These are phyloP conservation scores for Rhizomucor pusillus DNA, from an alignment of 371 early-diverging fungal genomes.

Conservation along the genomic window DNA sequence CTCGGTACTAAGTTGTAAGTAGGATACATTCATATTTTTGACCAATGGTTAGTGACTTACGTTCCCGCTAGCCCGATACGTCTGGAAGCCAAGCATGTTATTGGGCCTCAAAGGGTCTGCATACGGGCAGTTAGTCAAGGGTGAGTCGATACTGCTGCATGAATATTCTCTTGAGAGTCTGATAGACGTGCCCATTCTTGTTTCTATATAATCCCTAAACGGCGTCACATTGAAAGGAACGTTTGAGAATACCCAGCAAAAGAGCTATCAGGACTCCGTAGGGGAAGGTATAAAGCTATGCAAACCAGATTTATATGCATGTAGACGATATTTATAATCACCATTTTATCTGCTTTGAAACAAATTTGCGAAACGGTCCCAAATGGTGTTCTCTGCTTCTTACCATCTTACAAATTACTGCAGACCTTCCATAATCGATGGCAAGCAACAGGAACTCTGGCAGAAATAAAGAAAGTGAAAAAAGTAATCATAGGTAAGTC, in stretches of 20 bases:
- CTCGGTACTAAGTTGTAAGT: conserved; percentile 52
- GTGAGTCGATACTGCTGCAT: conserved; percentile 10
- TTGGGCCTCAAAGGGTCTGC: conserved; percentile 50
- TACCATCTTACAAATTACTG: conserved; percentile 59
- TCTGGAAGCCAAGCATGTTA: conserved; percentile 61
- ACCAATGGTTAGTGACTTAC: too few species aligned
- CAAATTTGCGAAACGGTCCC: conserved; percentile 50
- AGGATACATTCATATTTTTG: not conserved
- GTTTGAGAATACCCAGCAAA: conserved; percentile 43
- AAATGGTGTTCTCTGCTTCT: conserved; percentile 64
- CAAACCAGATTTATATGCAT: too few species aligned
- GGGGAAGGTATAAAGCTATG: conserved; percentile 40
- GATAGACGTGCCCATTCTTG: conserved; percentile 34
- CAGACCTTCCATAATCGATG: conserved; percentile 35
- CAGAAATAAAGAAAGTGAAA: not conserved
- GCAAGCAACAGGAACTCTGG: conserved; percentile 23
- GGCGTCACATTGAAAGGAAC: conserved; percentile 25
- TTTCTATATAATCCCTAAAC: conserved; percentile 17
- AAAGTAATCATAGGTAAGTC: conserved; percentile 38
- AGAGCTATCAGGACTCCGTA: conserved; percentile 69
- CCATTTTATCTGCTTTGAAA: conserved; percentile 42
- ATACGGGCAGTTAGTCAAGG: conserved; percentile 46
- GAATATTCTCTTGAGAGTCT: not conserved
- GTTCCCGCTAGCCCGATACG: conserved; percentile 28
- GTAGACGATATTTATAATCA: too few species aligned